Conservation (phyloP, 1,284 basidiomycete species). For the Rhizopogon parksii region DNA sequence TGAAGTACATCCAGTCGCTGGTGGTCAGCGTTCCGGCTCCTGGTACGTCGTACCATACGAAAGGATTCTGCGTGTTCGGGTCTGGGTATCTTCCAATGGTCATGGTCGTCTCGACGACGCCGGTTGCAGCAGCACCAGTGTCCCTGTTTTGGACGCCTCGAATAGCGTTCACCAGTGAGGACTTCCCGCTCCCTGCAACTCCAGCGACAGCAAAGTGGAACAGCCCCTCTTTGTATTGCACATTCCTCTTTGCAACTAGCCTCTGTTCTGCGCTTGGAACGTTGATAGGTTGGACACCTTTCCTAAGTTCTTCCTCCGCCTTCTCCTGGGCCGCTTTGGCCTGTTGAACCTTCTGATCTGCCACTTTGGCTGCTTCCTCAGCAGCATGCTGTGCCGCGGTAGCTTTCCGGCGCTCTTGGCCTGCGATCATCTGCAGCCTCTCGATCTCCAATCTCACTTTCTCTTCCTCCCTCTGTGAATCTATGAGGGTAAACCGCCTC, state of each 20-base stretch:
- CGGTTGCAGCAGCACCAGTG: slow-evolving; percentile 14
- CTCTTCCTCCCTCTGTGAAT: slow-evolving; percentile 5
- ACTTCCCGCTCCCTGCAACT: slow-evolving; percentile 19
- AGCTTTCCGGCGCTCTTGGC: neutral
- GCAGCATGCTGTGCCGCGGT: neutral
- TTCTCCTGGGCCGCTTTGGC: slow-evolving; percentile 4
- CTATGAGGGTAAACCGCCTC: neutral
- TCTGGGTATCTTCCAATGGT: slow-evolving; percentile 15
- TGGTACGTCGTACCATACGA: slow-evolving; percentile 7
- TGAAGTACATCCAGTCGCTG: slow-evolving; percentile 4
- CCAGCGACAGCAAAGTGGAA: slow-evolving; percentile 20
- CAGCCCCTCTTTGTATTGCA: slow-evolving; percentile 12
- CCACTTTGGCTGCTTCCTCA: neutral
- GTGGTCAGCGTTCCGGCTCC: slow-evolving; percentile 2
- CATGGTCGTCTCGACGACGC: slow-evolving; percentile 9
- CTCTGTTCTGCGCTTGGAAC: slow-evolving; percentile 11
- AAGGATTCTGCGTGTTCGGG: slow-evolving; percentile 4
- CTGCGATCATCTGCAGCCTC: neutral
- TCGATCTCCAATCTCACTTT: neutral
- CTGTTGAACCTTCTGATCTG: neutral
- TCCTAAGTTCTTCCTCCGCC: neutral
- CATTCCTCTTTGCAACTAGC: slow-evolving; percentile 1
- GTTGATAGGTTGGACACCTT: slow-evolving; percentile 13
- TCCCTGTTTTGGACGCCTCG: slow-evolving; percentile 16
- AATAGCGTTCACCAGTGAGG: slow-evolving; percentile 12